These are phyloP conservation scores for Limnanthes douglasii DNA, from an alignment of 345 rosid species.

Conservation along the genomic window DNA sequence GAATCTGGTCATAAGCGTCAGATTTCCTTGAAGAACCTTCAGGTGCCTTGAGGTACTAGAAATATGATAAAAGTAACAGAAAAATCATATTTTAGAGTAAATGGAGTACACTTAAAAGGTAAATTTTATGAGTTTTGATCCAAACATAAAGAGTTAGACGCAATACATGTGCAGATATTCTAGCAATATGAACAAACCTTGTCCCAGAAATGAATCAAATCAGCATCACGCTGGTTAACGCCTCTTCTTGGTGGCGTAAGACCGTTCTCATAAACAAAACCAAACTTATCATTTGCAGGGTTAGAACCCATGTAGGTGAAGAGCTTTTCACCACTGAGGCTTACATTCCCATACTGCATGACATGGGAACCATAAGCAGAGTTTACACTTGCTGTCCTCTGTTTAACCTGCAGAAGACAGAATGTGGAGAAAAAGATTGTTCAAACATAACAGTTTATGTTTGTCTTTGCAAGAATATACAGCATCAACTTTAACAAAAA, in stretches of 20 bases:
- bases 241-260: constrained; percentile 41
- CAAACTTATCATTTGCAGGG: constrained; percentile 83
- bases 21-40: constrained; percentile 66
- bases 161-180: too few species aligned
- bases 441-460: background rate
- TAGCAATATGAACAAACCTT: constrained; percentile 47
- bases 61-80: constrained; percentile 5
- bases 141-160: background rate
- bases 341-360: constrained; percentile 83
- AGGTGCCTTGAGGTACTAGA: constrained; percentile 84
- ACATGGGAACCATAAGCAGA: constrained; percentile 74
- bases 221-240: constrained; percentile 96
- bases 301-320: constrained; percentile 74
- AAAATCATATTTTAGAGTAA: background rate
- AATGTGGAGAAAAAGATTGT: constrained; percentile 1
- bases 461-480: too few species aligned
- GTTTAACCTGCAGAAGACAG: constrained; percentile 52
- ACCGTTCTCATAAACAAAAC: constrained; percentile 53
- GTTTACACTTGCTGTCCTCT: constrained; percentile 39
- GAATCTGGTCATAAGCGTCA: constrained; percentile 64
- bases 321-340: constrained; percentile 35
- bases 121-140: background rate
- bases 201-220: constrained; percentile 88
- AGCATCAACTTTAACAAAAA: too few species aligned
- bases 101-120: background rate